A percentile compares a stretch with the other conserved stretches of the same genome.
Conservation (phyloP, 1,284 basidiomycete genomes). For the Trichosporon faecale region DNA sequence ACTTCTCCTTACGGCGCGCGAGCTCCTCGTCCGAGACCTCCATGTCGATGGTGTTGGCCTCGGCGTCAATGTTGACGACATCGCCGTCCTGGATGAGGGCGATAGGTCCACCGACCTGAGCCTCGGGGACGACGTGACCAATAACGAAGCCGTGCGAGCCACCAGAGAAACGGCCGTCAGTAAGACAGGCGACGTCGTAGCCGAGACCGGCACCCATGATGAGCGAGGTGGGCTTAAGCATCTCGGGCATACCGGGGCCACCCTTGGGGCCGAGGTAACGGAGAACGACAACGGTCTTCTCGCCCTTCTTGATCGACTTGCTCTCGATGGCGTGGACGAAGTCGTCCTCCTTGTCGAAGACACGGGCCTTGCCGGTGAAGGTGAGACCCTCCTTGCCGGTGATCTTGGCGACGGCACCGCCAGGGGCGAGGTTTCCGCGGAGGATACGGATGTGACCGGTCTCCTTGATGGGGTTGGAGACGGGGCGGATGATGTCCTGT, state of each 20-base stretch:
- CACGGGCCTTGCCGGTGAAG: slow-evolving; percentile 60
- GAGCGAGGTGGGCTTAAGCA: slow-evolving; percentile 73
- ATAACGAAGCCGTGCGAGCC: slow-evolving; percentile 60
- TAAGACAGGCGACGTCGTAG: slow-evolving; percentile 85
- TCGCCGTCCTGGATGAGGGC: slow-evolving; percentile 92
- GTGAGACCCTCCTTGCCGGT: slow-evolving; percentile 90
- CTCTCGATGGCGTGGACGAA: slow-evolving; percentile 80
- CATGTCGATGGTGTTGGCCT: slow-evolving; percentile 74
- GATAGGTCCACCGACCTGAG: slow-evolving; percentile 89
- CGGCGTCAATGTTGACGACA: slow-evolving; percentile 74
- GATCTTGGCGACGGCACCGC: slow-evolving; percentile 88
- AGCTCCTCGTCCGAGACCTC: slow-evolving; percentile 77
- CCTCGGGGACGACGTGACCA: slow-evolving; percentile 64
- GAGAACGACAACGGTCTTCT: slow-evolving; percentile 76
- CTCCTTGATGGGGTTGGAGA: slow-evolving; percentile 82
- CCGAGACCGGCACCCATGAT: slow-evolving; percentile 91
- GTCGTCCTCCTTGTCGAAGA: slow-evolving; percentile 65
- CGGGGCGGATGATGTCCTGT: slow-evolving; percentile 77
- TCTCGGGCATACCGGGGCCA: slow-evolving; percentile 88
- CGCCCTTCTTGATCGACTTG: slow-evolving; percentile 77
- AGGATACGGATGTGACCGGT: slow-evolving; percentile 89
- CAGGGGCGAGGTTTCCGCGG: slow-evolving; percentile 84
- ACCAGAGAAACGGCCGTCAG: slow-evolving; percentile 94
- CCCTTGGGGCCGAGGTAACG: slow-evolving; percentile 95
- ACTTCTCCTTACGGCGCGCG: slow-evolving; percentile 64